Conservation (phyloP, 2,329 filamentous ascomycete genomes). For the Dendrostoma leiphaemia region DNA sequence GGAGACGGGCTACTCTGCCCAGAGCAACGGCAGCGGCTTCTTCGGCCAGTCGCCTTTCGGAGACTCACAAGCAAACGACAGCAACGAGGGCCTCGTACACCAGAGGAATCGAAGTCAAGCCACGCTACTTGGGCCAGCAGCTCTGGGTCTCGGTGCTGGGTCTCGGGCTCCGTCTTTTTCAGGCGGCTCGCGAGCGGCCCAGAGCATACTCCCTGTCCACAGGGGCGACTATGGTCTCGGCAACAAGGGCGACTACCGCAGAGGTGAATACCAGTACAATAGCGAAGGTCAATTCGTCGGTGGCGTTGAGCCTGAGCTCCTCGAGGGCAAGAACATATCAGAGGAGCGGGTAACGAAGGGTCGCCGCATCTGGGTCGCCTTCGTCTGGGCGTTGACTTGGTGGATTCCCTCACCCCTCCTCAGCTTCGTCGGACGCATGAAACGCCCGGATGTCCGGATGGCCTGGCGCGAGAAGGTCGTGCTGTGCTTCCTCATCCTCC, state of each 20-base stretch:
- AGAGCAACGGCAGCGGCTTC: slow-evolving; percentile 59
- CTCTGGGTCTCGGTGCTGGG: slow-evolving; percentile 24
- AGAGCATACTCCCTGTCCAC: slow-evolving; percentile 50
- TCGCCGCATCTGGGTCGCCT: slow-evolving; percentile 74
- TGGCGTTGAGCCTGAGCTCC: slow-evolving; percentile 73
- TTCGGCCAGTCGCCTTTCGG: slow-evolving; percentile 61
- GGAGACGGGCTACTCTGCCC: slow-evolving; percentile 69
- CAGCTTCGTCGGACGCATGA: slow-evolving; percentile 86
- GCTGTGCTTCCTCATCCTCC: slow-evolving; percentile 72
- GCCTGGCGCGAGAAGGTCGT: slow-evolving; percentile 96
- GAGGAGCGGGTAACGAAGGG: slow-evolving; percentile 61
- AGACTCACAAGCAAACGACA: slow-evolving; percentile 61
- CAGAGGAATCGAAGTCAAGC: slow-evolving; percentile 57
- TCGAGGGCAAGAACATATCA: slow-evolving; percentile 72
- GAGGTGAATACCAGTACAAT: slow-evolving; percentile 68
- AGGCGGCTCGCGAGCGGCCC: slow-evolving; percentile 43
- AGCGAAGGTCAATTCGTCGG: slow-evolving; percentile 66
- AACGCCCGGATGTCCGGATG: slow-evolving; percentile 92
- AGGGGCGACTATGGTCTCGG: slow-evolving; percentile 88
- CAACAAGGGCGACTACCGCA: slow-evolving; percentile 75
- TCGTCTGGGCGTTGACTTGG: slow-evolving; percentile 86
- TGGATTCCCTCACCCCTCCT: slow-evolving; percentile 90
- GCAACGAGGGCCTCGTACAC: slow-evolving; percentile 69
- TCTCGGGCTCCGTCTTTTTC: slow-evolving; percentile 56
- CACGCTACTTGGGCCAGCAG: slow-evolving; percentile 41